Percentiles rank a stretch among this genome's conserved stretches.
Evolutionary conservation across 441 rosid species (phyloP).

Genomic region (Corymbia calophylla): DNA sequence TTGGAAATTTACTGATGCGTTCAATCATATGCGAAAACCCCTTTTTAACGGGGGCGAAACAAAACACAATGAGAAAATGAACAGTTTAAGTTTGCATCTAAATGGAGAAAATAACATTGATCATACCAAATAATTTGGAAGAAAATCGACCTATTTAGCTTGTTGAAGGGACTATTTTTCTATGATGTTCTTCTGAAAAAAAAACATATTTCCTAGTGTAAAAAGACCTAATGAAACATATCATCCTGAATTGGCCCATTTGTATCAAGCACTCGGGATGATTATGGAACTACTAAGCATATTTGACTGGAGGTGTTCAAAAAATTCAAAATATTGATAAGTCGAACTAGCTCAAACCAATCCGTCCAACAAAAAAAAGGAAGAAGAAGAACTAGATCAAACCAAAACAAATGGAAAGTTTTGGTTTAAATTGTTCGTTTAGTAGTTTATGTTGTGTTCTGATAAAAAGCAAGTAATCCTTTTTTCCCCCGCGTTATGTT

Average conservation of each 20-base stretch:
- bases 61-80: neutral
- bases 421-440: neutral
- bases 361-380: no score
- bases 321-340: neutral
- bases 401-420: neutral
- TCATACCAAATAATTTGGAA: neutral
- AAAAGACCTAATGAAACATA: neutral
- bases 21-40: neutral
- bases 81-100: neutral
- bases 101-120: neutral
- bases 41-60: neutral
- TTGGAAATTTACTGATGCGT: neutral
- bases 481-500: neutral
- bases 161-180: neutral
- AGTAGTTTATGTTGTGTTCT: neutral
- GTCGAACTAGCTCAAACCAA: neutral
- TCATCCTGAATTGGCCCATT: neutral
- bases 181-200: neutral
- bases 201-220: neutral
- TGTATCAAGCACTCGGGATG: neutral
- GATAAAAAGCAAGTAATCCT: neutral
- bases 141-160: neutral
- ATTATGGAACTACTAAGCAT: neutral
- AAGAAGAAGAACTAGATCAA: neutral
- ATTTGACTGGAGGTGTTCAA: neutral